Percentiles rank a stretch among this genome's conserved stretches.
These are phyloP conservation scores for Aristolochia contorta DNA, from an alignment of 164 flowering plant genomes.

Conservation along the genomic window DNA sequence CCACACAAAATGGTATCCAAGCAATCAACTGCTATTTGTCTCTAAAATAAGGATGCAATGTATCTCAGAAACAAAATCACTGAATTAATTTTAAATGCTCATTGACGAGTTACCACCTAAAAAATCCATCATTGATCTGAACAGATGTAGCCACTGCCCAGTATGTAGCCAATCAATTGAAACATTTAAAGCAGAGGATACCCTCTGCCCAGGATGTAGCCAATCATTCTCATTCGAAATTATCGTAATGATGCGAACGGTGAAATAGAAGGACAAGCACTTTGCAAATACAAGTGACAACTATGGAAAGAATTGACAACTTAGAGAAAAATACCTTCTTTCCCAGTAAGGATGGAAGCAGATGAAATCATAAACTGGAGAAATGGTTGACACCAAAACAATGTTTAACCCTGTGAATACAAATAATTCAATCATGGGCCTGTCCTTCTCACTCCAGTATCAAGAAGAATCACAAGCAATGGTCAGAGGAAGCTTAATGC, in stretches of 20 bases:
- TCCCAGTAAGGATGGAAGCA: constrained; percentile 24
- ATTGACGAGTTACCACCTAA: too few species aligned
- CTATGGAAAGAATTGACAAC: background rate
- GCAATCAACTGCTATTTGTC: too few species aligned
- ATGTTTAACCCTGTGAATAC: constrained; percentile 45
- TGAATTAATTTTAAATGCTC: too few species aligned
- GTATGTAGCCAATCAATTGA: background rate
- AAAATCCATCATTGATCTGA: too few species aligned
- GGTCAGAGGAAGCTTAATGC: too few species aligned
- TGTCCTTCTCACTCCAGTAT: background rate
- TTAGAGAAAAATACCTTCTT: constrained; percentile 9
- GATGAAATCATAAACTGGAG: constrained; percentile 21
- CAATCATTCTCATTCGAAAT: background rate
- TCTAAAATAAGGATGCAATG: too few species aligned
- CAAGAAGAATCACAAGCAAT: too few species aligned
- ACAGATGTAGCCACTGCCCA: too few species aligned
- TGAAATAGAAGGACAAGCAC: background rate
- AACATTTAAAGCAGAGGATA: background rate
- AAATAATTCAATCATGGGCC: constrained; percentile 46
- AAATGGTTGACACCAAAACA: constrained; percentile 22
- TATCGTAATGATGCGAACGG: background rate
- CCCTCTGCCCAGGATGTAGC: background rate
- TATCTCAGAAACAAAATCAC: too few species aligned
- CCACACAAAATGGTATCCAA: too few species aligned
- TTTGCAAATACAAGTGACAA: background rate